These are phyloP conservation scores for Seminavis robusta DNA, from an alignment of 108 stramenopile genomes.

Conservation along the genomic window DNA sequence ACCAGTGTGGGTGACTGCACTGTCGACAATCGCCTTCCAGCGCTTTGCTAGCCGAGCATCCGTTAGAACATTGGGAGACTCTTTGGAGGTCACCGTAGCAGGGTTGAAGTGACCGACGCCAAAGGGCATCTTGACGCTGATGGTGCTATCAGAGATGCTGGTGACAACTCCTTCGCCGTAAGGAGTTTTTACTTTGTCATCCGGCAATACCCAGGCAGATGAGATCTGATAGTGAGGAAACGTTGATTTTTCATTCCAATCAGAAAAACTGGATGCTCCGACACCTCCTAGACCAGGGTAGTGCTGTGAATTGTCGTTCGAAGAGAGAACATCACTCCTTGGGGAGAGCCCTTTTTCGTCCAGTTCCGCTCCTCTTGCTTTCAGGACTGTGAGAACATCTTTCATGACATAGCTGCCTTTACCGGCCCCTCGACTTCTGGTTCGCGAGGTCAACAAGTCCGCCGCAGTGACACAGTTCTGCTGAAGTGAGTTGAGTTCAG, in stretches of 20 bases:
- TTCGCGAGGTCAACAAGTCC: slow-evolving; percentile 46
- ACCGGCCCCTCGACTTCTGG: slow-evolving; percentile 43
- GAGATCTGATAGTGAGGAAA: slow-evolving; percentile 27
- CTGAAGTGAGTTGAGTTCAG: slow-evolving; percentile 38
- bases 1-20: slow-evolving; percentile 34
- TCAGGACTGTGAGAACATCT: slow-evolving; percentile 63
- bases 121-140: slow-evolving; percentile 42
- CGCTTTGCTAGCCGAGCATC: slow-evolving; percentile 53
- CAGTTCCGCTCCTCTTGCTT: slow-evolving; percentile 39
- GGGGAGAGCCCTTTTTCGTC: slow-evolving; percentile 11
- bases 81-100: slow-evolving; percentile 14
- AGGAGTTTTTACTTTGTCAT: slow-evolving; percentile 69
- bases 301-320: slow-evolving; percentile 1
- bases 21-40: slow-evolving; percentile 63
- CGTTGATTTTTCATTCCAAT: slow-evolving; percentile 29
- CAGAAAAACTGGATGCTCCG: slow-evolving; percentile 17
- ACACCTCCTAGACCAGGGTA: slow-evolving; percentile 60
- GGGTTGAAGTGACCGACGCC: slow-evolving; percentile 49
- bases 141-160: slow-evolving; percentile 28
- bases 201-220: slow-evolving; percentile 72
- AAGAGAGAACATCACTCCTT: slow-evolving; percentile 2
- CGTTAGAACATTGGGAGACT: slow-evolving; percentile 31
- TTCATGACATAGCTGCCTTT: slow-evolving; percentile 53
- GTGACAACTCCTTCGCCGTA: slow-evolving; percentile 65
- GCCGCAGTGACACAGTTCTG: slow-evolving; percentile 58